A percentile compares a stretch with the other conserved stretches of the same genome.
phyloP scores from a whole-genome alignment of 345 rosid species.

The Camelina hispida region DNA sequence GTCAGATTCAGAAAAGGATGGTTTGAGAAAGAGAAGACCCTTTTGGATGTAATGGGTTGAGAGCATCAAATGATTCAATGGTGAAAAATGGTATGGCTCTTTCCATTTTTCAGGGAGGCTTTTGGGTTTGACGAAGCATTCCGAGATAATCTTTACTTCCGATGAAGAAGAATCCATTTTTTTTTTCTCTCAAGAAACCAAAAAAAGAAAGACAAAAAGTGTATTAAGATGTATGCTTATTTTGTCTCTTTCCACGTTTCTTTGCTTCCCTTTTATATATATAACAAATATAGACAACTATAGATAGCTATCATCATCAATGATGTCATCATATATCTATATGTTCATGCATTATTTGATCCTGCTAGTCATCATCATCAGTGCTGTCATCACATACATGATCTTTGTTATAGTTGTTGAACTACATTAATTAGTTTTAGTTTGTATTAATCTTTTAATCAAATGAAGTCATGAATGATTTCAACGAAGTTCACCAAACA shows the following conservation, averaged over 20 bases:
- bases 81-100: conserved; percentile 54
- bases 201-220: too few species aligned
- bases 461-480: background rate
- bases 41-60: conserved; percentile 66
- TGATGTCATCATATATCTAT: background rate
- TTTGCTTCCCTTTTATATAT: background rate
- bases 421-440: background rate
- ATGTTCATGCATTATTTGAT: background rate
- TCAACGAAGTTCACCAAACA: background rate
- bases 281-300: background rate
- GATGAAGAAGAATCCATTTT: background rate
- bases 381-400: background rate
- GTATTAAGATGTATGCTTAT: too few species aligned
- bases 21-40: conserved; percentile 67
- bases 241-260: too few species aligned
- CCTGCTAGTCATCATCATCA: background rate
- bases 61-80: conserved; percentile 60
- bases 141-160: conserved; percentile 48
- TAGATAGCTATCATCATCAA: conserved; percentile 1
- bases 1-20: conserved; percentile 33
- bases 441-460: background rate
- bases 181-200: too few species aligned
- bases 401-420: background rate
- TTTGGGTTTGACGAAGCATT: conserved; percentile 63
- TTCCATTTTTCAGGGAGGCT: conserved; percentile 42